Conservation (phyloP, 306 rosid species). For the Amphicarpaea edgeworthii region DNA sequence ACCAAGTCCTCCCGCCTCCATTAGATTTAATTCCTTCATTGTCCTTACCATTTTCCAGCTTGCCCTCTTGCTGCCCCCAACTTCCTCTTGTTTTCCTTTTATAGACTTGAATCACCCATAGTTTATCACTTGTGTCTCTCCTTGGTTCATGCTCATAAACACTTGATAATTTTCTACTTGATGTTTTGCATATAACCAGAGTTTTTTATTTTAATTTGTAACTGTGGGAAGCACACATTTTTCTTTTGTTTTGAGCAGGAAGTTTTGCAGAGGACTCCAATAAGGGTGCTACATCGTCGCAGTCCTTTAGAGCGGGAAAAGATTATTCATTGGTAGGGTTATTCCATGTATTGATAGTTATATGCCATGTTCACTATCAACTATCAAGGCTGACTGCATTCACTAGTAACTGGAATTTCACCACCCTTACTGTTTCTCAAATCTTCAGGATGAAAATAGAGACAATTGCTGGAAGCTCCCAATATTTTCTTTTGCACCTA, state of each 20-base stretch:
- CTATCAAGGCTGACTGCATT: conserved; percentile 9
- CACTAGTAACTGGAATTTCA: conserved; percentile 37
- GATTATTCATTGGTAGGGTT: conserved; percentile 84
- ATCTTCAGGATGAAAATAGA: conserved; percentile 85
- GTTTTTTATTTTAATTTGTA: conserved; percentile 5
- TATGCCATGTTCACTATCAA: conserved; percentile 14
- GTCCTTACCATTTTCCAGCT: neutral
- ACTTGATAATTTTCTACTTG: neutral
- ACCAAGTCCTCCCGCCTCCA: neutral
- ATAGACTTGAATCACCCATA: neutral
- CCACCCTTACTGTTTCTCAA: conserved; percentile 39
- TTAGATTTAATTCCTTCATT: neutral
- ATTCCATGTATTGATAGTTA: conserved; percentile 28
- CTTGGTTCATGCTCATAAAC: conserved; percentile 3
- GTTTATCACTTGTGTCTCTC: conserved; percentile 2
- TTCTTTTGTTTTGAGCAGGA: conserved; percentile 54
- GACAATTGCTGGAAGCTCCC: conserved; percentile 75
- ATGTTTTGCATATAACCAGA: conserved; percentile 7
- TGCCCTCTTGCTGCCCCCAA: neutral
- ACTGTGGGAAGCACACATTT: neutral
- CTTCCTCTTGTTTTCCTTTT: neutral
- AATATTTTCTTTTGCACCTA: conserved; percentile 88
- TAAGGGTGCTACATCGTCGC: conserved; percentile 96
- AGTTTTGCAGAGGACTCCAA: conserved; percentile 86
- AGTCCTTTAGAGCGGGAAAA: conserved; percentile 94